Evolutionary conservation across 805 yeast species (phyloP).

Genomic region (Saturnispora quitensis): DNA sequence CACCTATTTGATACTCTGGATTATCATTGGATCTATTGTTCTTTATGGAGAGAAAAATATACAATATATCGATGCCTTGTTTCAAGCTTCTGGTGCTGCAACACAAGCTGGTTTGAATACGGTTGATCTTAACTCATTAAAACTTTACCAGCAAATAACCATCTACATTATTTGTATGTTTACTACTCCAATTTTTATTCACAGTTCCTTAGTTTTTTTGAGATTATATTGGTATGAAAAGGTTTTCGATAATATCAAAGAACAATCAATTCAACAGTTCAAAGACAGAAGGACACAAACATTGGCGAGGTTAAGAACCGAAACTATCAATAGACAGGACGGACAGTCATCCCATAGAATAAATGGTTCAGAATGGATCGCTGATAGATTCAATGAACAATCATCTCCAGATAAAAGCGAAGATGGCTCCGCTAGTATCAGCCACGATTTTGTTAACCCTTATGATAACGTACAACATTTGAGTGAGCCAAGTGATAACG

Average conservation of each 20-base stretch:
- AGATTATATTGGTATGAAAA: slow-evolving; percentile 87
- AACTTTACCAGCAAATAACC: slow-evolving; percentile 71
- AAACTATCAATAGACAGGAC: slow-evolving; percentile 19
- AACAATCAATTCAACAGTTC: slow-evolving; percentile 66
- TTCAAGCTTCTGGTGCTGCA: slow-evolving; percentile 64
- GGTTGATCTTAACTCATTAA: slow-evolving; percentile 52
- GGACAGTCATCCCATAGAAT: slow-evolving; percentile 15
- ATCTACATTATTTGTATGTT: slow-evolving; percentile 54
- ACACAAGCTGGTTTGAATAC: slow-evolving; percentile 94
- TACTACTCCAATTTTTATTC: slow-evolving; percentile 84
- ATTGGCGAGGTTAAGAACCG: slow-evolving; percentile 38
- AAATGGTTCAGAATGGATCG: slow-evolving; percentile 27
- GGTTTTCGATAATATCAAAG: slow-evolving; percentile 73
- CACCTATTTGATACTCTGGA: slow-evolving; percentile 51
- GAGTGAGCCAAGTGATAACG: slow-evolving; percentile 36
- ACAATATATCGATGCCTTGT: slow-evolving; percentile 69
- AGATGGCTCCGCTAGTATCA: not conserved
- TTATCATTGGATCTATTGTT: slow-evolving; percentile 62
- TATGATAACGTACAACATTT: slow-evolving; percentile 21
- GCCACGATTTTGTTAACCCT: not conserved
- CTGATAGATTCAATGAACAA: slow-evolving; percentile 14
- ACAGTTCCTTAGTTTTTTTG: slow-evolving; percentile 64
- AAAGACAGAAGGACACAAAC: slow-evolving; percentile 77
- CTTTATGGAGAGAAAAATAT: slow-evolving; percentile 65
- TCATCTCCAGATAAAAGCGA: slow-evolving; percentile 1